Evolutionary conservation across 2,329 filamentous ascomycete genomes (phyloP).

Genomic region (Aspergillus sp.): DNA sequence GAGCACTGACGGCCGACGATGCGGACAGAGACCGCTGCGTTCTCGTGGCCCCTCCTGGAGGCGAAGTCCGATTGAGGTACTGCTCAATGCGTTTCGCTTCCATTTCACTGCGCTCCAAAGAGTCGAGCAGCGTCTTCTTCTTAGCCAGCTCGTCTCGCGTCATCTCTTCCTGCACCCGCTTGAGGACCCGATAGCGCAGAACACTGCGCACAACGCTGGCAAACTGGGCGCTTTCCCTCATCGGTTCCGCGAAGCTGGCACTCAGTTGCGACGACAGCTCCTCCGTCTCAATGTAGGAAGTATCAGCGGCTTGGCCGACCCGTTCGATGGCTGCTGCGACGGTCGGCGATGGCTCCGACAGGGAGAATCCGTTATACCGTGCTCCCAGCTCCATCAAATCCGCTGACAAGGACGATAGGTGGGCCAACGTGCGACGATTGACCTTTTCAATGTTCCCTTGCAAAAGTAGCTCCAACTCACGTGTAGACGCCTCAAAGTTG

Average conservation of each 20-base stretch:
- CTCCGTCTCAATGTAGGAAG: conserved; percentile 92
- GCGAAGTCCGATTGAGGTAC: conserved; percentile 69
- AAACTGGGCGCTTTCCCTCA: conserved; percentile 97
- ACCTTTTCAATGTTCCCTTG: conserved; percentile 96
- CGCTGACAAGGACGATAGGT: conserved; percentile 77
- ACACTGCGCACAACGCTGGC: conserved; percentile 90
- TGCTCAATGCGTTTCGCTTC: conserved; percentile 93
- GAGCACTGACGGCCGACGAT: conserved; percentile 50
- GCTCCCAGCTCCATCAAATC: conserved; percentile 92
- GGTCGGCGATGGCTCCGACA: conserved; percentile 86
- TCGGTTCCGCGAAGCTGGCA: conserved; percentile 92
- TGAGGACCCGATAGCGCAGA: conserved; percentile 83
- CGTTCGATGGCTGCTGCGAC: conserved; percentile 92
- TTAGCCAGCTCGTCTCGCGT: conserved; percentile 89
- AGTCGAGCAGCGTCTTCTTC: conserved; percentile 78
- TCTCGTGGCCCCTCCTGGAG: conserved; percentile 40
- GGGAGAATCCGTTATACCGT: conserved; percentile 93
- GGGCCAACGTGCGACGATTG: conserved; percentile 83
- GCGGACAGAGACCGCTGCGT: conserved; percentile 69
- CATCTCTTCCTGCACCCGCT: conserved; percentile 96
- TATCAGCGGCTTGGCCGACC: conserved; percentile 90
- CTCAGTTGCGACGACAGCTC: conserved; percentile 86
- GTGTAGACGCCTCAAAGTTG: conserved; percentile 86
- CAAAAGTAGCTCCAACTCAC: conserved; percentile 83
- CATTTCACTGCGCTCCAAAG: conserved; percentile 88